Conservation (phyloP, 2,329 filamentous ascomycete species). For the Aspergillus sp. region DNA sequence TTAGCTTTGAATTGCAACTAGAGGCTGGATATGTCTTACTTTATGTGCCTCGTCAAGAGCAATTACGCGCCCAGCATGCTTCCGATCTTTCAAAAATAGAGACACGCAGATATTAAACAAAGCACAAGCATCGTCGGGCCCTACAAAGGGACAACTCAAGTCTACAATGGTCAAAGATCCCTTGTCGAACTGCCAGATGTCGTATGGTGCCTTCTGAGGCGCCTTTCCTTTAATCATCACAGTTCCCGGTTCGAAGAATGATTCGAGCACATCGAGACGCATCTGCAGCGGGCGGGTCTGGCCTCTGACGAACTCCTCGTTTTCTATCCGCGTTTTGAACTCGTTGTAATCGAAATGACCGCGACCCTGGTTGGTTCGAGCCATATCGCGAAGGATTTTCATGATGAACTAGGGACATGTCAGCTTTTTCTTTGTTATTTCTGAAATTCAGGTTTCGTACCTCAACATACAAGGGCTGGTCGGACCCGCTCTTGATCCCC, state of each 20-base stretch:
- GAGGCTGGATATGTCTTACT: slow-evolving; percentile 23
- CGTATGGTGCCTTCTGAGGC: neutral
- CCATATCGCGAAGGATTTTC: slow-evolving; percentile 48
- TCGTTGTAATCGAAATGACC: slow-evolving; percentile 39
- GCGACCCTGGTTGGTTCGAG: slow-evolving; percentile 28
- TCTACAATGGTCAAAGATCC: slow-evolving; percentile 55
- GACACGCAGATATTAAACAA: slow-evolving; percentile 67
- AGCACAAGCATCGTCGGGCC: slow-evolving; percentile 58
- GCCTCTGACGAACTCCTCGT: slow-evolving; percentile 36
- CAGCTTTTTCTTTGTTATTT: neutral
- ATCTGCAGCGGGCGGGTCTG: slow-evolving; percentile 54
- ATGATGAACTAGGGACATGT: slow-evolving; percentile 31
- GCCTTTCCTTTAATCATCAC: slow-evolving; percentile 2
- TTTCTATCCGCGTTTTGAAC: slow-evolving; percentile 35
- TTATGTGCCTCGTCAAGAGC: slow-evolving; percentile 76
- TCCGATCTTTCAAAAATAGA: slow-evolving; percentile 55
- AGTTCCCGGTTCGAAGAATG: slow-evolving; percentile 47
- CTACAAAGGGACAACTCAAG: slow-evolving; percentile 65
- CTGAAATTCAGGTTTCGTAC: slow-evolving; percentile 1
- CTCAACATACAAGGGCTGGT: slow-evolving; percentile 48
- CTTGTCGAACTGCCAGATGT: neutral
- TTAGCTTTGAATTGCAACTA: neutral
- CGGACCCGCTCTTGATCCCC: slow-evolving; percentile 40
- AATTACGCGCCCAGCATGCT: slow-evolving; percentile 51
- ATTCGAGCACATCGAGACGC: slow-evolving; percentile 57